Evolutionary conservation across 306 rosid species (phyloP).

Genomic region (Vicia faba): DNA sequence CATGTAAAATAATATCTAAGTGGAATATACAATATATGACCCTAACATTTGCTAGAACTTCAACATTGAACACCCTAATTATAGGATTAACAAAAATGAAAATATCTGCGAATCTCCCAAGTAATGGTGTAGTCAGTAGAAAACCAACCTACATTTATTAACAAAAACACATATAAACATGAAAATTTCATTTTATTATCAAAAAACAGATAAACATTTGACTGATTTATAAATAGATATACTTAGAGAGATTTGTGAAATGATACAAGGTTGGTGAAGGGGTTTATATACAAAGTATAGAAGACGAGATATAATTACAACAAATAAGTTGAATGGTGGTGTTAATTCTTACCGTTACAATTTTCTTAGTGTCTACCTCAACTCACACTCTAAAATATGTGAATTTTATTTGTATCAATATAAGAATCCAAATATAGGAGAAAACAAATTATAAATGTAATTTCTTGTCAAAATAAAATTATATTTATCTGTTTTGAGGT

Average conservation of each 20-base stretch:
- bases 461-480: no score
- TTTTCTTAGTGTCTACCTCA: no score
- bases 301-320: not conserved
- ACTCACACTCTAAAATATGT: no score
- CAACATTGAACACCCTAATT: slow-evolving; percentile 10
- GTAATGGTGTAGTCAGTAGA: slow-evolving; percentile 16
- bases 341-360: not conserved
- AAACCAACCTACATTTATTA: slow-evolving; percentile 42
- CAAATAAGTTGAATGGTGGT: not conserved
- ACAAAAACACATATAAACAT: no score
- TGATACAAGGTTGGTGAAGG: not conserved
- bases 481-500: not conserved
- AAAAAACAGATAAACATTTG: no score
- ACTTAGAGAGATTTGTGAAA: not conserved
- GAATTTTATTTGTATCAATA: no score
- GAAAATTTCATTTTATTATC: no score
- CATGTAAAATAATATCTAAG: slow-evolving; percentile 31
- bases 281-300: not conserved
- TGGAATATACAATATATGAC: slow-evolving; percentile 43
- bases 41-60: slow-evolving; percentile 36
- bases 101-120: not conserved
- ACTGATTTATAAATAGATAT: no score
- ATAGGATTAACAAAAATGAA: not conserved
- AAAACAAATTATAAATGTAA: no score
- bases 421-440: not conserved